Conservation (phyloP, 2,329 filamentous ascomycete species). For the Diplodia intermedia region DNA sequence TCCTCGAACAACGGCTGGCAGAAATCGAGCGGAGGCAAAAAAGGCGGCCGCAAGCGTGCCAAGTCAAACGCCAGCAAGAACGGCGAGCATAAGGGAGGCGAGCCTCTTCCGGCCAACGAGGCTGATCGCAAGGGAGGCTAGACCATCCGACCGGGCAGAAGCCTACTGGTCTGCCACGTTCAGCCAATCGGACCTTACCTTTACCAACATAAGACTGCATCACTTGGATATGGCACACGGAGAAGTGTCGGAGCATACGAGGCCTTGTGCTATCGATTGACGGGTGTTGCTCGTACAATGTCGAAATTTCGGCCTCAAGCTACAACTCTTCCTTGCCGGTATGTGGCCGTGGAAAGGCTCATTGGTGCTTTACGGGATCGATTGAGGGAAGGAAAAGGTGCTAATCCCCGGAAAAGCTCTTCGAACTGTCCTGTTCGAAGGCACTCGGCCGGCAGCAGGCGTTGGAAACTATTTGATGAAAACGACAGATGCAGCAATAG, state of each 20-base stretch:
- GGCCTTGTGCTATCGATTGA: background rate
- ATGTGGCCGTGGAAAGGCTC: conserved; percentile 3
- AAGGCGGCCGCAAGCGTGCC: conserved; percentile 43
- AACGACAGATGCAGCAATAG: conserved; percentile 19
- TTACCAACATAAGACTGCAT: conserved; percentile 9
- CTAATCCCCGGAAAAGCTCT: background rate
- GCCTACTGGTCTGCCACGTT: background rate
- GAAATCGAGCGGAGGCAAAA: conserved; percentile 36
- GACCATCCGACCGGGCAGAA: background rate
- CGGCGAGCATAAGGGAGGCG: conserved; percentile 41
- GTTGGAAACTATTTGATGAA: conserved; percentile 19
- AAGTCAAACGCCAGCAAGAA: conserved; percentile 43
- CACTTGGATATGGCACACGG: background rate
- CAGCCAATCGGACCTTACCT: background rate
- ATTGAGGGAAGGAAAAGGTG: background rate
- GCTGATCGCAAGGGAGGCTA: conserved; percentile 56
- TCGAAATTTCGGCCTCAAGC: background rate
- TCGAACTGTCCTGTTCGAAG: conserved; percentile 3
- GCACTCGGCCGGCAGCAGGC: conserved; percentile 7
- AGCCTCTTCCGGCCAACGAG: conserved; percentile 53
- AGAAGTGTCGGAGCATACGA: background rate
- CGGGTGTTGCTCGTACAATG: background rate
- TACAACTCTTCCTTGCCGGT: background rate
- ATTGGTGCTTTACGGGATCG: conserved; percentile 8
- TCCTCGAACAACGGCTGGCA: conserved; percentile 28